Conservation (phyloP, 129 eudicot species). For the Artemisia tridentata region DNA sequence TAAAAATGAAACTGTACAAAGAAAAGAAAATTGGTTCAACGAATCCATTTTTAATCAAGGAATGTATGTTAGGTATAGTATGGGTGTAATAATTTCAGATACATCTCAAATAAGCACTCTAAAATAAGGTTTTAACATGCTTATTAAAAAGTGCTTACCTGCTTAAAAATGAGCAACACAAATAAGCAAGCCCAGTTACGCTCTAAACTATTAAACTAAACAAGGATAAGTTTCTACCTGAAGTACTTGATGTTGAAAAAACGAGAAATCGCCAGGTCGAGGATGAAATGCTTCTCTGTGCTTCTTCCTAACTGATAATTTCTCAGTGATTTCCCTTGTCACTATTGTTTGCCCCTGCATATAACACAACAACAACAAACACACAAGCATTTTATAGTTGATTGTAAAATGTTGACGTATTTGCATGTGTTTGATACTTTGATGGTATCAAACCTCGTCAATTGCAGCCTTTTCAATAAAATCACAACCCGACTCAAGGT, state of each 20-base stretch:
- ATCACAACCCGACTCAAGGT: slow-evolving; percentile 67
- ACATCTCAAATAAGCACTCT: not conserved
- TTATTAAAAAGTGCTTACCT: too few relatives aligned
- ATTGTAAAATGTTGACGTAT: not conserved
- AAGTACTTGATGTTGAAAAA: not conserved
- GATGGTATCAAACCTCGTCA: slow-evolving; percentile 41
- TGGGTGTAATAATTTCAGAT: too few relatives aligned
- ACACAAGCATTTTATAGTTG: not conserved
- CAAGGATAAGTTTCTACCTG: not conserved
- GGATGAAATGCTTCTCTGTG: slow-evolving; percentile 37
- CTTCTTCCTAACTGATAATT: slow-evolving; percentile 46
- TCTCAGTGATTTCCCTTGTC: slow-evolving; percentile 47
- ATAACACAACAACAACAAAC: not conserved
- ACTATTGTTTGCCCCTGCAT: slow-evolving; percentile 46
- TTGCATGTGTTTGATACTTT: not conserved
- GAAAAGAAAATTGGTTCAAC: too few relatives aligned
- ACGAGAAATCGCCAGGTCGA: not conserved
- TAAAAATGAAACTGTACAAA: too few relatives aligned
- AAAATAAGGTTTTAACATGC: too few relatives aligned
- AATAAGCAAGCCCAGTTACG: not conserved
- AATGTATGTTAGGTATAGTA: too few relatives aligned
- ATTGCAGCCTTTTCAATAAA: slow-evolving; percentile 65
- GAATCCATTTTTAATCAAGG: too few relatives aligned
- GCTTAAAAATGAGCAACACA: too few relatives aligned
- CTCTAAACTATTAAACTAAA: not conserved